Evolutionary conservation across 192 early-diverging fungal genomes (phyloP).

Genomic region (Spizellomyces sp.): DNA sequence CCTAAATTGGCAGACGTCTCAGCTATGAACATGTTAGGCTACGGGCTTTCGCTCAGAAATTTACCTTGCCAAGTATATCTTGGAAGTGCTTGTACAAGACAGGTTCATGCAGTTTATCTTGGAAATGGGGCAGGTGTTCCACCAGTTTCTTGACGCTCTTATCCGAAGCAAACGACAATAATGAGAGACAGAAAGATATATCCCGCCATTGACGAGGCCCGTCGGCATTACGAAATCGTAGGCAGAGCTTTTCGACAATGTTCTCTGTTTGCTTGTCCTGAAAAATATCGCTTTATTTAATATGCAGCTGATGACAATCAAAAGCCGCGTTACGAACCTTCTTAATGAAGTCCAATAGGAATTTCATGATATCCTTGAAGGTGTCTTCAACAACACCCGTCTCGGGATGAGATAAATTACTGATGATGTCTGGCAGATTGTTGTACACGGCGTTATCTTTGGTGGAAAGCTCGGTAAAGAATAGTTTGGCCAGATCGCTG

Average conservation of each 20-base stretch:
- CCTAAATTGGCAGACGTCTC: conserved; percentile 38
- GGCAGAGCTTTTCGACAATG: conserved; percentile 94
- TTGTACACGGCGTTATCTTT: conserved; percentile 99
- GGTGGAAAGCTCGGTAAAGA: conserved; percentile 92
- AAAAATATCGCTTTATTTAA: not conserved
- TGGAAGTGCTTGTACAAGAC: conserved; percentile 79
- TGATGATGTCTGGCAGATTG: conserved; percentile 98
- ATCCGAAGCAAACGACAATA: conserved; percentile 87
- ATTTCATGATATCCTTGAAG: conserved; percentile 92
- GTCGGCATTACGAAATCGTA: conserved; percentile 83
- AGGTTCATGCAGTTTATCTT: conserved; percentile 89
- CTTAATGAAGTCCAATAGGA: conserved; percentile 93
- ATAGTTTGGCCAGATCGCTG: conserved; percentile 88
- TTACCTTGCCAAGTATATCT: conserved; percentile 86
- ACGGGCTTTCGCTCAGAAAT: not conserved
- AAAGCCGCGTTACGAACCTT: conserved; percentile 46
- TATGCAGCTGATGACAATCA: not conserved
- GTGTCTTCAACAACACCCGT: conserved; percentile 76
- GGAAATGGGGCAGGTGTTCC: conserved; percentile 82
- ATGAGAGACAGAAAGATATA: conserved; percentile 88
- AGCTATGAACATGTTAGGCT: not conserved
- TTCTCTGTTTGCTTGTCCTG: conserved; percentile 94
- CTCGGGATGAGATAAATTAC: conserved; percentile 73
- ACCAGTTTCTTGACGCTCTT: conserved; percentile 82
- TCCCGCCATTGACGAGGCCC: conserved; percentile 86